phyloP scores from a whole-genome alignment of 2,329 filamentous ascomycete species.

The Aspergillus thermomutatus region DNA sequence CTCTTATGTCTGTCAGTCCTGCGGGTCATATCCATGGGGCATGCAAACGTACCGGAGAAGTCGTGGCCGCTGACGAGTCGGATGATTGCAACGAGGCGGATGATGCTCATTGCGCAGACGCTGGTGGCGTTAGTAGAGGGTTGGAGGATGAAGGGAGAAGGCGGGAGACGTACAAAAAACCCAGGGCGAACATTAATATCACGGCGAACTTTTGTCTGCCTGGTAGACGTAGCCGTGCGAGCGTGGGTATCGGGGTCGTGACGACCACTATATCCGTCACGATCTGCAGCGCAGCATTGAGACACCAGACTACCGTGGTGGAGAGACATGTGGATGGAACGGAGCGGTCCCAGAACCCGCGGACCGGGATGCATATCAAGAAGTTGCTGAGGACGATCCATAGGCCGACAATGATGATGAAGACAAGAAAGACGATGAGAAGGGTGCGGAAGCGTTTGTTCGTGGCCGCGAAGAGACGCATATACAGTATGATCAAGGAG shows the following conservation, averaged over 20 bases:
- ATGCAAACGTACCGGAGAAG: constrained; percentile 16
- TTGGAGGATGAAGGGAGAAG: not conserved
- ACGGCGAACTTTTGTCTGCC: constrained; percentile 21
- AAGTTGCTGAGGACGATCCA: constrained; percentile 28
- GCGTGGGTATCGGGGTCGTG: constrained; percentile 23
- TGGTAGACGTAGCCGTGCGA: constrained; percentile 22
- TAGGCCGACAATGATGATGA: constrained; percentile 20
- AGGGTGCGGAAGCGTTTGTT: constrained; percentile 18
- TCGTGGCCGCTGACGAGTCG: constrained; percentile 13
- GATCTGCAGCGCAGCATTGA: constrained; percentile 29
- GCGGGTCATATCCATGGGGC: not conserved
- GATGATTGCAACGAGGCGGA: constrained; percentile 20
- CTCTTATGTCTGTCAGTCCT: constrained; percentile 7
- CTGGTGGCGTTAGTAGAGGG: constrained; percentile 8
- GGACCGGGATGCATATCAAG: constrained; percentile 25
- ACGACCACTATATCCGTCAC: constrained; percentile 23
- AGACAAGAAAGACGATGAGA: constrained; percentile 14
- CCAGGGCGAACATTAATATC: constrained; percentile 26
- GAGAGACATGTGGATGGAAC: constrained; percentile 18
- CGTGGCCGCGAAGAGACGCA: constrained; percentile 27
- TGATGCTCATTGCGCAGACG: constrained; percentile 26
- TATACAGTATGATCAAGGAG: constrained; percentile 30
- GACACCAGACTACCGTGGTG: constrained; percentile 20
- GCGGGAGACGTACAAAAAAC: constrained; percentile 22
- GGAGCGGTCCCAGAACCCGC: constrained; percentile 20